Base-by-base conservation (phyloP, 192 early-diverging fungal species). In the Coemansia sp. region DNA sequence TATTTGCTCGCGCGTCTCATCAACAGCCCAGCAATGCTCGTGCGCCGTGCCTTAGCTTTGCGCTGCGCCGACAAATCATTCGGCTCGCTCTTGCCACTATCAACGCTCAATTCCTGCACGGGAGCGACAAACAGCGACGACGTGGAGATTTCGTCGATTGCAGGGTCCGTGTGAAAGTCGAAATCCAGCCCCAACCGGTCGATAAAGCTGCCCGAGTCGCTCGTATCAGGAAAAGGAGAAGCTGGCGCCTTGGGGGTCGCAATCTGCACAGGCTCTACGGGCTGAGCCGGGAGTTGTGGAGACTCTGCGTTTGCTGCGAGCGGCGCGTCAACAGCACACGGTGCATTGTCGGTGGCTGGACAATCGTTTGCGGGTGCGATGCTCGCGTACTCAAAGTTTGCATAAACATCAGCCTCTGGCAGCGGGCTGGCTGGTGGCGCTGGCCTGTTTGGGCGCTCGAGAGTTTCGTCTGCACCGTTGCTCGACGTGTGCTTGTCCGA, bases 21-120 rank as follows among this genome's bases (percentile, higher is more conserved):
- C 60, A 79, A 54, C 59, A 74, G 50, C 19, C 71, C 68, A 1
- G 71, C 77, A 37, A 79, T 66, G 57, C 77, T 79, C 10, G 71
- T 39, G 14, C 77, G 71, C 4, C 77, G 62, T 16, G 51, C 31
- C 54, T 65, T 57, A 7, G 58, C 14, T 58, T 67, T 77, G 41
- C 51, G 67, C 12, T 23, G 12, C 22, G 39, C 53, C 5, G 52
- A 29, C 38, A n/a, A 43, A n/a, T 25, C 19, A 23, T 11, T 39
- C n/a, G 21, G 12, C 6, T 4, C 31, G 11, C 6, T 11, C 31
- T 11, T n/a, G 41, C 10, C 41, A n/a, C 3, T 17, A 22, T 60
- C 62, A 17, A 19, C 35, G 23, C 16, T 54, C 10, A 38, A 9
- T 6, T 57, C n/a, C 23, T 39, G 22, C 14, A 39, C 51, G 3